Evolutionary conservation across 2,329 filamentous ascomycete species (phyloP), one percentile per base, ranked within the genome.

Genomic region (Fusarium denticulatum): DNA sequence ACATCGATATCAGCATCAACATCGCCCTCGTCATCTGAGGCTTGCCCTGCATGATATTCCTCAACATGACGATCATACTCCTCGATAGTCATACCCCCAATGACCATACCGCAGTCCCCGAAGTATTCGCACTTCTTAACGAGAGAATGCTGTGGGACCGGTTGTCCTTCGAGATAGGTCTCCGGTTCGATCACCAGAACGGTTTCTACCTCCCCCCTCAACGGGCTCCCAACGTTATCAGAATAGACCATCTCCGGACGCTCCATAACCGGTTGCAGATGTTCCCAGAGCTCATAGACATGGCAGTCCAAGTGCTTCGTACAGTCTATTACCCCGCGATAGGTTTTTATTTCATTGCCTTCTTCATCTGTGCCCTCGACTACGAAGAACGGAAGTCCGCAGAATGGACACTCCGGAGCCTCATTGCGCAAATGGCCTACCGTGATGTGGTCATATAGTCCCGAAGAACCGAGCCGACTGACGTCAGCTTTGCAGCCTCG

Each of bases 271-370:
- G 64, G 61, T n/a, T 46, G 30, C 20, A 75, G 8, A 3, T n/a
- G 12, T 26, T 64, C 63, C 76, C 76, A 78, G 12, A 78, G 76
- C 2, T 46, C 6, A 16, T 76, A 65, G 40, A 72, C 32, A 47
- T 78, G 76, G 7, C 74, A 78, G 32, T 78, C 76, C 22, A 76
- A 37, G 46, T 78, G 76, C 46, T 64, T 60, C 46, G 67, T 60
- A n/a, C 73, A 68, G 8, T 75, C 69, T 1, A 60, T 28, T 1
- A 30, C 16, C 6, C 60, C 46, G 6, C 45, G 30, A 5, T 18
- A 11, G 7, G n/a, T 14, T 12, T 28, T 8, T 7, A 32, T 15
- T 6, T 16, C 14, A 7, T 42, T 18, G 2, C 49, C 58, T 12
- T 39, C 10, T 1, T 39, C 39, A 12, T 49, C 42, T 5, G 18